A percentile compares a stretch with the other conserved stretches of the same genome.
These are phyloP conservation scores for Podospora conica DNA, from an alignment of 495 filamentous ascomycete genomes.

Conservation along the genomic window DNA sequence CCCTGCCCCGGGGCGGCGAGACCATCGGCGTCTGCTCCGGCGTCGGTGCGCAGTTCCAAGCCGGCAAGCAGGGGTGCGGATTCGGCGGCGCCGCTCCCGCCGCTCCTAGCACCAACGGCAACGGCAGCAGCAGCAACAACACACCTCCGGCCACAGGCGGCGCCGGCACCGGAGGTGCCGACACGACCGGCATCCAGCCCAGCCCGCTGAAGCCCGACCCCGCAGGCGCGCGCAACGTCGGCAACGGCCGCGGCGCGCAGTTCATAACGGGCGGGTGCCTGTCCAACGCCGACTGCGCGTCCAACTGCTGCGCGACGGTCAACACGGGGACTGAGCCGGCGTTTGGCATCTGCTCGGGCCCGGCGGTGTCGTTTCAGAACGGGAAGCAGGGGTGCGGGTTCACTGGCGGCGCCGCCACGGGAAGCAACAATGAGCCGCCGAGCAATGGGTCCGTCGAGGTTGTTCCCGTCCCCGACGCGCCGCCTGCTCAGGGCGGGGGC, in stretches of 20 bases:
- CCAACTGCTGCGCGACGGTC: conserved; percentile 22
- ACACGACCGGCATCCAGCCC: conserved; percentile 4
- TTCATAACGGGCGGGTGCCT: conserved; percentile 26
- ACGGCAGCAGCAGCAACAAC: neutral
- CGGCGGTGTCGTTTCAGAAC: conserved; percentile 33
- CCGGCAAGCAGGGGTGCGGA: conserved; percentile 31
- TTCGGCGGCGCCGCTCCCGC: conserved; percentile 12
- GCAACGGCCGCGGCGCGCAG: conserved; percentile 20
- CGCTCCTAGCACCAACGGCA: neutral
- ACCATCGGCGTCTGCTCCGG: conserved; percentile 35
- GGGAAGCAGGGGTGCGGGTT: conserved; percentile 47
- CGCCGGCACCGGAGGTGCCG: neutral
- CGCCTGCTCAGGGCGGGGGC: neutral
- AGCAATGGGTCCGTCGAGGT: neutral
- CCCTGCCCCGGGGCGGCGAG: conserved; percentile 18
- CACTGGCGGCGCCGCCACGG: neutral
- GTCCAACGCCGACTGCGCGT: conserved; percentile 25
- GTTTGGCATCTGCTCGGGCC: conserved; percentile 36
- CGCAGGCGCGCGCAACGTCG: conserved; percentile 19
- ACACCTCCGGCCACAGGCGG: neutral
- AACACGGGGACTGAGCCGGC: conserved; percentile 18
- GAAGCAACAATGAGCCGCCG: neutral
- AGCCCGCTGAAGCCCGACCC: conserved; percentile 22
- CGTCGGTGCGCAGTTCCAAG: conserved; percentile 21
- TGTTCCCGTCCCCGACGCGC: neutral